Evolutionary conservation across 768 basidiomycete genomes (phyloP).

Genomic region (Lyophyllum shimeji): DNA sequence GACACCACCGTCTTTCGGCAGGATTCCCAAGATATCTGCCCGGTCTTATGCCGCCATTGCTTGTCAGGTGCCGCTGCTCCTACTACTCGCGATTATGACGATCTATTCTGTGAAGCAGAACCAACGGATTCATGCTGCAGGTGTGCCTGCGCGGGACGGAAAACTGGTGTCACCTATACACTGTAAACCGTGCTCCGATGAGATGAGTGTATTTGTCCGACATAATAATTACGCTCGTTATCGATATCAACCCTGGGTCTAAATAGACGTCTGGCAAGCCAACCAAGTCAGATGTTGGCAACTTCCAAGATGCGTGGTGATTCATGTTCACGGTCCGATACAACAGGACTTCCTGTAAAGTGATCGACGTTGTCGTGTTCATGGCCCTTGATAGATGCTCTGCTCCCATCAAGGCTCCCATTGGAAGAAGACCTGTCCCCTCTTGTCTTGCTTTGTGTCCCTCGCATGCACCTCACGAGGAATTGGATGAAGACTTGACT

Average conservation of each 20-base stretch:
- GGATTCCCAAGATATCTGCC: constrained; percentile 42
- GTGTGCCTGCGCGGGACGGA: constrained; percentile 28
- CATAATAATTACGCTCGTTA: not conserved
- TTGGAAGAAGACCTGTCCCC: not conserved
- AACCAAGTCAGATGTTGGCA: no score
- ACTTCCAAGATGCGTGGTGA: no score
- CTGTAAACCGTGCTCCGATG: no score
- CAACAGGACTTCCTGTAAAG: not conserved
- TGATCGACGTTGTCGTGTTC: not conserved
- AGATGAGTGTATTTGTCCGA: no score
- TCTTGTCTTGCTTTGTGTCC: not conserved
- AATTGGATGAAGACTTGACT: no score
- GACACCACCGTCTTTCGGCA: constrained; percentile 49
- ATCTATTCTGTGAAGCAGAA: constrained; percentile 37
- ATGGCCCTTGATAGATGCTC: not conserved
- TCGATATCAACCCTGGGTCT: not conserved
- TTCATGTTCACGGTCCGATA: not conserved
- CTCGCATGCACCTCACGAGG: not conserved
- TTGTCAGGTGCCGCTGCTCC: constrained; percentile 41
- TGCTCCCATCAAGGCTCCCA: not conserved
- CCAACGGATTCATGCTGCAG: constrained; percentile 25
- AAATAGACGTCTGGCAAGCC: not conserved
- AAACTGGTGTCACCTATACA: no score
- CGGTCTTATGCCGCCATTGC: constrained; percentile 44
- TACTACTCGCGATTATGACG: constrained; percentile 39